Evolutionary conservation across 1,284 basidiomycete genomes (phyloP).

Genomic region (Moesziomyces parantarcticus): DNA sequence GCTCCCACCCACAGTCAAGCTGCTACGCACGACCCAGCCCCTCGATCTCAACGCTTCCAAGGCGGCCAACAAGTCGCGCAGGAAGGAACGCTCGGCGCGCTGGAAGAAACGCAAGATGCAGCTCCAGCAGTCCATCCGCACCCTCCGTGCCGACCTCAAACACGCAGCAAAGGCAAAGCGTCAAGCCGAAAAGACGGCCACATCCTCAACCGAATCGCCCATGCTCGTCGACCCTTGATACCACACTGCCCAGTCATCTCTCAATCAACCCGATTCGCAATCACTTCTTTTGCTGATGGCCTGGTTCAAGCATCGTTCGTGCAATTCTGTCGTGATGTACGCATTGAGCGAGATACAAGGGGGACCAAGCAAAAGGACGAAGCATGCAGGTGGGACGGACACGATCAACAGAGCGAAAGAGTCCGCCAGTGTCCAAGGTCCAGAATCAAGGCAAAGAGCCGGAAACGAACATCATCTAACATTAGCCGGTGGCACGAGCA

Average conservation of each 20-base stretch:
- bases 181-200: neutral
- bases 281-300: too few species aligned
- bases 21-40: conserved; percentile 39
- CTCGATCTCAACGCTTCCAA: conserved; percentile 38
- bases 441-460: neutral
- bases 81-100: conserved; percentile 17
- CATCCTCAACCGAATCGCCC: neutral
- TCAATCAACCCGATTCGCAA: too few species aligned
- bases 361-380: too few species aligned
- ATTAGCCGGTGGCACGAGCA: neutral
- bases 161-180: neutral
- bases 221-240: neutral
- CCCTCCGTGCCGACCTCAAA: conserved; percentile 10
- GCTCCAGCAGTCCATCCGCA: conserved; percentile 13
- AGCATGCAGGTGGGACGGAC: too few species aligned
- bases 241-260: too few species aligned
- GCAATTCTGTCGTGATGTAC: too few species aligned
- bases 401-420: too few species aligned
- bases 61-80: conserved; percentile 19
- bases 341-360: too few species aligned
- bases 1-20: conserved; percentile 30
- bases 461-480: neutral
- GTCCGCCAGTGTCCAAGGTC: too few species aligned
- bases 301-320: too few species aligned
- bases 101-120: conserved; percentile 36